Base-by-base conservation (phyloP, 495 filamentous ascomycete genomes). In the Trichocladium uniseriatum region DNA sequence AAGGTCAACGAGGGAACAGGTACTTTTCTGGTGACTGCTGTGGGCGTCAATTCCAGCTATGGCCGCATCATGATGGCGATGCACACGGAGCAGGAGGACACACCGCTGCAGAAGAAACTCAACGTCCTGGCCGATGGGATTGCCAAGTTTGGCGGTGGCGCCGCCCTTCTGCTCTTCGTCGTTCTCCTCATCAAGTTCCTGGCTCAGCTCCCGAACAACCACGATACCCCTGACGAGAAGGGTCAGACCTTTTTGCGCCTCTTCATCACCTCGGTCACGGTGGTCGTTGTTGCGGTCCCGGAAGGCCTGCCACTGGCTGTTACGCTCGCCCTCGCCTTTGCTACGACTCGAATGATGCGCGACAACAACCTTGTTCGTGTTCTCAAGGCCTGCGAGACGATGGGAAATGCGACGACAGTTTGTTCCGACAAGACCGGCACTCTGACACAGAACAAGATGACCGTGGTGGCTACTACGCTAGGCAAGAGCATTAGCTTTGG, bases 381-480 rank as follows among this genome's bases (percentile, higher is more conserved):
- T 31, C 71, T 97, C 16, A 82, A 87, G 55, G 89, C 91, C 20
- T 97, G 91, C 65, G 91, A 97, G 66, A 94, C 90, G 3, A 97
- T 97, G 91, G 91, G 91, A 11, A 95, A 95, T 65, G 91, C 91
- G 1, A 96, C 90, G 0, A 91, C 87, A 1, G 84, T 97, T 31
- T 97, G 91, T 68, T 95, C 91, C 3, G 91, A 97, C 71, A 97
- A 97, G 66, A 97, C 91, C 0, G 91, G 91, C 39, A 97, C 91
- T 3, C 73, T 97, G n/a, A 92, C 87, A 0, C 82, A 90, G 60
- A 95, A 95, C 60, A 87, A 86, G 69, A 95, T 95, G 89, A 83
- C 79, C 20, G 85, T 89, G 5, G 87, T 92, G 42, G 80, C 86
- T 15, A 87, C 82, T 0, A 88, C 85, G 2, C 54, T 94, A 14